These are phyloP conservation scores for Kodamaea jinghongensis DNA, from an alignment of 805 yeast species.

Conservation along the genomic window DNA sequence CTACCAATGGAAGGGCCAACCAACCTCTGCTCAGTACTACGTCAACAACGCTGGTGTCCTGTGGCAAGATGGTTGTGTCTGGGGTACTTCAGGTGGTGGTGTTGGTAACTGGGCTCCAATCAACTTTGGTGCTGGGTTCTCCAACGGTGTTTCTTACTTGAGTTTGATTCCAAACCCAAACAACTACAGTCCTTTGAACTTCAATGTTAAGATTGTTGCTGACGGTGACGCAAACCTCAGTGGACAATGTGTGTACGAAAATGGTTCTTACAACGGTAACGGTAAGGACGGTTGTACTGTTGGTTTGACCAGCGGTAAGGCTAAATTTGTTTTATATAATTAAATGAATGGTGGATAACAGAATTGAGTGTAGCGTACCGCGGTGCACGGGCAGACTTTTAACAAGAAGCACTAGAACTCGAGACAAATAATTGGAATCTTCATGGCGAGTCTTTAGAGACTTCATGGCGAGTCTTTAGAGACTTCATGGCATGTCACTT, in stretches of 20 bases:
- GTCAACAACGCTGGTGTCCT: constrained; percentile 96
- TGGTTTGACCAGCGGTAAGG: constrained; percentile 79
- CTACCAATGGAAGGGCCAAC: constrained; percentile 76
- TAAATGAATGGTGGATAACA: constrained; percentile 1
- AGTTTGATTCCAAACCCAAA: constrained; percentile 96
- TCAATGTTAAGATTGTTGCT: constrained; percentile 65
- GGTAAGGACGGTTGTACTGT: constrained; percentile 92
- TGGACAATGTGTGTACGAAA: constrained; percentile 78
- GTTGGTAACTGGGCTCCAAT: constrained; percentile 99
- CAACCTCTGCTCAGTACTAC: constrained; percentile 93
- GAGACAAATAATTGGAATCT: no score
- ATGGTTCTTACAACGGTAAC: constrained; percentile 69
- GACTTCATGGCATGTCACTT: no score
- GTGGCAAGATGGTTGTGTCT: constrained; percentile 85
- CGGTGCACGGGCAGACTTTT: no score
- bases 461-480: no score
- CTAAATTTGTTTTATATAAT: constrained; percentile 75
- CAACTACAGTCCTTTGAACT: constrained; percentile 61
- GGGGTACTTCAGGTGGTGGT: constrained; percentile 81
- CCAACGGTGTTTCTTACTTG: constrained; percentile 66
- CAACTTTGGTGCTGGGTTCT: constrained; percentile 88
- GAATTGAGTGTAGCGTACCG: constrained; percentile 1
- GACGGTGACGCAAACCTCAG: constrained; percentile 47
- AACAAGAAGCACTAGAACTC: no score
- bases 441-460: no score